Evolutionary conservation across 75 land plant genomes (phyloP).

Genomic region (Gnetum montanum): DNA sequence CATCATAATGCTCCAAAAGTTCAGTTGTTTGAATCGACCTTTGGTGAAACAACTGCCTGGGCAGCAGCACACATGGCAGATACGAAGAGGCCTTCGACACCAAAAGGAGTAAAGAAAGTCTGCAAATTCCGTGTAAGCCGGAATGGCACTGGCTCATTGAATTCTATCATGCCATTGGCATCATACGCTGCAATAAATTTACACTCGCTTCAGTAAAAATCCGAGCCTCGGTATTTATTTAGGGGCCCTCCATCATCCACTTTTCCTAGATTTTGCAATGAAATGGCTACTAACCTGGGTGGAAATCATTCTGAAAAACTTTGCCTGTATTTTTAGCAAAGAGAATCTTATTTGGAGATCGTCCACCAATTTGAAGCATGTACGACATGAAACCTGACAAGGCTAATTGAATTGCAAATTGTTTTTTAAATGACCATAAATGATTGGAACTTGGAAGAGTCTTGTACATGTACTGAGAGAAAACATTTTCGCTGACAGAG

Average conservation of each 20-base stretch:
- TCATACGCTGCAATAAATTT: constrained; percentile 63
- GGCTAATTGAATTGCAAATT: constrained; percentile 94
- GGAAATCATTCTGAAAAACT: constrained; percentile 95
- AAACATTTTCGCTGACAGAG: constrained; percentile 78
- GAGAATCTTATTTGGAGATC: constrained; percentile 93
- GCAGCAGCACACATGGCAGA: constrained; percentile 99
- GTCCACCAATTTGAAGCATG: constrained; percentile 98
- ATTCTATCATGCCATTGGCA: constrained; percentile 94
- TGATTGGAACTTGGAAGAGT: constrained; percentile 92
- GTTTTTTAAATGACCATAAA: constrained; percentile 98
- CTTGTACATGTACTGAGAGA: constrained; percentile 98
- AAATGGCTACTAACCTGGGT: constrained; percentile 50
- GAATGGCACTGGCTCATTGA: constrained; percentile 94
- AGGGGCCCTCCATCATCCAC: no score
- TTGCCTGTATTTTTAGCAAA: constrained; percentile 99
- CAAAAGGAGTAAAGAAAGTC: constrained; percentile 89
- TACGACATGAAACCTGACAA: constrained; percentile 97
- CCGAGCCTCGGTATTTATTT: no score
- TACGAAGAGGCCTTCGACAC: constrained; percentile 97
- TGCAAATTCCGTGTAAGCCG: constrained; percentile 92
- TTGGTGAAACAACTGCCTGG: constrained; percentile 85
- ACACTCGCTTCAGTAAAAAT: no score
- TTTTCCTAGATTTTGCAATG: background rate
- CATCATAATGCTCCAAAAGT: no score
- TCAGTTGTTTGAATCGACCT: no score